Evolutionary conservation across 495 filamentous ascomycete species (phyloP).

Genomic region (Tuber indicum): DNA sequence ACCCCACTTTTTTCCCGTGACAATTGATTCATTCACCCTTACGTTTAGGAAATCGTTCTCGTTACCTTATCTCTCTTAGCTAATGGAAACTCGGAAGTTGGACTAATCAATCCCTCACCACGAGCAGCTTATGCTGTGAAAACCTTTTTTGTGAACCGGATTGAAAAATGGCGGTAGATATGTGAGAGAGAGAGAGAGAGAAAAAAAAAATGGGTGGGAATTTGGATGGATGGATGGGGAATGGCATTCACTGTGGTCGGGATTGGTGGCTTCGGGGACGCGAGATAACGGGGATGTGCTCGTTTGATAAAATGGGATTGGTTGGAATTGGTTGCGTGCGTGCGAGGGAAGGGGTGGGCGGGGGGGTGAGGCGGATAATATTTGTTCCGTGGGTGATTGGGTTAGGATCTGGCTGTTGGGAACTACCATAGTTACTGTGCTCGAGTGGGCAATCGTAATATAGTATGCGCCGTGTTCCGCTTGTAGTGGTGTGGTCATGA

Average conservation of each 20-base stretch:
- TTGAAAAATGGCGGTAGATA: neutral
- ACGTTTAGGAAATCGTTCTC: neutral
- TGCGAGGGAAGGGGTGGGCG: neutral
- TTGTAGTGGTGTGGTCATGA: neutral
- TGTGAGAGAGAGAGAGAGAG: neutral
- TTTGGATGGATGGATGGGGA: neutral
- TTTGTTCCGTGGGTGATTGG: constrained; percentile 1
- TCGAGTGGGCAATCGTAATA: too few relatives aligned
- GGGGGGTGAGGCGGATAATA: constrained; percentile 1
- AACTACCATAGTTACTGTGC: too few relatives aligned
- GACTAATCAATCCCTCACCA: neutral
- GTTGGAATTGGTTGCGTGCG: neutral
- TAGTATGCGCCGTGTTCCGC: neutral
- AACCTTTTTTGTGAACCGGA: neutral
- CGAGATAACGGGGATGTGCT: constrained; percentile 20
- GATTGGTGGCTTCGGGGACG: constrained; percentile 2
- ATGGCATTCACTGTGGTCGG: neutral
- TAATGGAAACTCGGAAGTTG: neutral
- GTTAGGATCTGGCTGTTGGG: neutral
- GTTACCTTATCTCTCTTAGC: constrained; percentile 1
- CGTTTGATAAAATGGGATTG: constrained; percentile 12
- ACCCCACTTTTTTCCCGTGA: neutral
- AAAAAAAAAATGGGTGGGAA: neutral
- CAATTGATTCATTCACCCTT: neutral
- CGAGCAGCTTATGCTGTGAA: neutral